Evolutionary conservation across 192 early-diverging fungal genomes (phyloP), one percentile per base, ranked within the genome.

Genomic region (Fimicolochytrium jonesii): DNA sequence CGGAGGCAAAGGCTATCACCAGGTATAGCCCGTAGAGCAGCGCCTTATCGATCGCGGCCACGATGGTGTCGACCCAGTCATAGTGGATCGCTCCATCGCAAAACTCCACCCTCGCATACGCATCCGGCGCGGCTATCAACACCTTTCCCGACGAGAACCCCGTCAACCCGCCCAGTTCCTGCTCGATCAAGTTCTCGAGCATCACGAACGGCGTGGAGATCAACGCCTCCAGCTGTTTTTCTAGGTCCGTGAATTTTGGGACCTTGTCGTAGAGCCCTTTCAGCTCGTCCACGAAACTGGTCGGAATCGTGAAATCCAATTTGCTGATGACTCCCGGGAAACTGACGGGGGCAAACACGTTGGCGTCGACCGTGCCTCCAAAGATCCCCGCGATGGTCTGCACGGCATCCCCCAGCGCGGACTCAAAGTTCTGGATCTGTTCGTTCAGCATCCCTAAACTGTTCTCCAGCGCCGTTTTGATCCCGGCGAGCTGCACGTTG

Each of bases 251-350:
- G 11, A 67, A 28, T 6, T 20, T 59, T 25, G 65, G 65, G 13
- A 67, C 39, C 4, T 50, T 47, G 25, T 43, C 32, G 3, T 10
- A 10, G 25, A 67, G 33, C 6, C 22, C 37, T 36, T 59, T n/a
- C 48, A 67, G 36, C 29, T 33, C 33, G 22, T 47, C 36, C 17
- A 67, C 34, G 41, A 67, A 67, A 9, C 23, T 49, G 0, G n/a
- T 22, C 26, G 65, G 65, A n/a, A 67, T 59, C 35, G 32, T 34
- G 32, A 58, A 59, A 41, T 67, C 53, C 34, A 67, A 41, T 32
- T 43, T 48, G 4, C 32, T 31, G 20, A 7, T 39, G 10, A 59
- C 65, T 15, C 52, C 45, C 6, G 65, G 65, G 30, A 67, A 59
- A 2, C 34, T 42, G 29, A 67, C 37, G 4, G 65, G 64, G 30